Evolutionary conservation across 2,329 filamentous ascomycete species (phyloP), one percentile per base, ranked within the genome.

Genomic region (Rhinocladiella similis): DNA sequence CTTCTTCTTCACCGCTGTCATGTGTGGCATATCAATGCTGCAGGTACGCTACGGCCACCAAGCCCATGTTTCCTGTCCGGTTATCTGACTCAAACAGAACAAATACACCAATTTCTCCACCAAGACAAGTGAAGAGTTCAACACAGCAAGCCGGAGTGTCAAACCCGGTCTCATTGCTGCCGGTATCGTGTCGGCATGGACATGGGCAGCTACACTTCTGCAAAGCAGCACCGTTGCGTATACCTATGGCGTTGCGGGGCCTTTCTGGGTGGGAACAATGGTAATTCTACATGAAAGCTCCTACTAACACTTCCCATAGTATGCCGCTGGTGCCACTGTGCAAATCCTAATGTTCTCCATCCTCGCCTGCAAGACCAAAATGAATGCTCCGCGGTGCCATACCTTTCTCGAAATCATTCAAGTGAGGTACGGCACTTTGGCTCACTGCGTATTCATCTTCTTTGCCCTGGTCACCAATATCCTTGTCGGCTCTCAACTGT

Each of bases 41-140:
- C 59, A 59, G 51, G 58, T 57, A 59, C 20, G 20, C 27, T 6
- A 33, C 6, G 27, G 27, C 10, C 10, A 12, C 27, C 5, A 6
- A 5, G 27, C 27, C 27, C 27, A 33, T 33, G 2, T 12, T 5
- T 33, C 27, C 5, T 3, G 2, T 33, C 27, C 4, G 2, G 2
- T 33, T 33, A 10, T 5, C 50, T 53, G 39, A 53, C 20, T 22
- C 3, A 5, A 20, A 3, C 50, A 57, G 54, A 61, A 57, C 36
- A 52, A 53, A 49, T 61, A 61, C 35, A 63, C 57, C 19, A 56
- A 57, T 12, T 59, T 54, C 50, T 54, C 92, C 69, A 77, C 91
- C 2, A 90, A 94, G 70, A 96, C 91, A 0, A 92, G 88, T 0
- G 91, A 96, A 75, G 93, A 92, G 84, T 96, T 96, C 79, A 91